Evolutionary conservation across 2,329 filamentous ascomycete genomes (phyloP), one percentile per base, ranked within the genome.

Genomic region (Colletotrichum melonis): DNA sequence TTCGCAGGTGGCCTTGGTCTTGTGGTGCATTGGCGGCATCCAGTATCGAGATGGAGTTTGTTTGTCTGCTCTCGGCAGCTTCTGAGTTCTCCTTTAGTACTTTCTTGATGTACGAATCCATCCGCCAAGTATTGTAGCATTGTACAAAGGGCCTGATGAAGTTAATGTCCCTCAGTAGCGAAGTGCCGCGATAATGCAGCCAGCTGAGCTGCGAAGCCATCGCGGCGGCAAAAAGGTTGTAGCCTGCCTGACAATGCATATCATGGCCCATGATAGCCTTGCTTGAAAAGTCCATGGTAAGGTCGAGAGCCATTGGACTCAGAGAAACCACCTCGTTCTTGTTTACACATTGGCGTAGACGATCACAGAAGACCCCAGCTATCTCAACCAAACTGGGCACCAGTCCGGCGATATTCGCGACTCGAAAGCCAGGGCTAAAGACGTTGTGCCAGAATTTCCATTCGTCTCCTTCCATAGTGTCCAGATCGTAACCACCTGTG

Each of bases 221-320:
- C 22, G 62, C 67, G 22, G 65, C 67, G 2, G 67, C 67, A 63
- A 66, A 66, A 8, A 60, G 55, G 19, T 70, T 70, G 55, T 59
- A 70, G 2, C 30, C 38, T 16, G 22, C 58, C 30, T 70, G 67
- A 62, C 62, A 59, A 24, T 60, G 30, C 67, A 70, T 70, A 6
- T 70, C 38, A 24, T 70, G 55, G 30, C 66, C 54, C 67, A 63
- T 66, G 14, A 70, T 59, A 4, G 62, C 62, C 46, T 70, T 70
- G 1, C 67, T 63, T 9, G 67, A 59, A 55, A 70, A 66, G 30
- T 70, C 67, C 67, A 70, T 70, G 6, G 67, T 63, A 22, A 70
- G 30, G 22, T 59, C 59, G 1, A 70, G 62, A 3, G 67, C 62
- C 7, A 55, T 59, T 2, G 54, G 54, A 3, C 66, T 63, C 28